Base-by-base conservation (phyloP, 176 grass and related monocot species). In the Carex kokanica region DNA sequence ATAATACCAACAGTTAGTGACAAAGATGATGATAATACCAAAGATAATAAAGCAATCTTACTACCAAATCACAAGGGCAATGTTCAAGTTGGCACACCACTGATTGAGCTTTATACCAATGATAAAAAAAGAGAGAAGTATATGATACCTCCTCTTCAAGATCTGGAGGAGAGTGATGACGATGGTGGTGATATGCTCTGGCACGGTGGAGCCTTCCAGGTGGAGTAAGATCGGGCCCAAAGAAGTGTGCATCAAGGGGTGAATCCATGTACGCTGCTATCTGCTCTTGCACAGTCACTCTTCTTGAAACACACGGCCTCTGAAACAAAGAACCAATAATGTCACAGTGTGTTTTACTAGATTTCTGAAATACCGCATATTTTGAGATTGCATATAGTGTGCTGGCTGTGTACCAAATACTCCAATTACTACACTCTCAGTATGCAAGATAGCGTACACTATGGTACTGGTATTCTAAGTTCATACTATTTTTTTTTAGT, bases 141-240 rank as follows among this genome's bases (percentile, higher is more conserved):
- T 13, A 27, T 9, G 8, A 54, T 89, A 93, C 88, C 88, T 92
- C 96, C 58, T 95, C 89, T 82, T 98, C 90, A 5, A 87, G 63
- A 25, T 89, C 91, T 27, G 60, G 69, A 24, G 84, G 84, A 18
- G 84, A 62, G 78, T 89, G 86, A 63, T 60, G 65, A 49, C 78
- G 87, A 23, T 85, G 5, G 86, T 65, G 0, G 83, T 87, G 58
- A 89, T 94, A 88, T 87, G 85, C 85, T 94, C 92, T 81, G 27
- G 87, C 87, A 89, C 90, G 79, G 89, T 91, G 58, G 40, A 82
- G 61, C 85, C 92, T 91, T 23, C 80, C 43, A 68, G 80, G 80
- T 51, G 87, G 82, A 8, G 83, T 70, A 2, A 82, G 78, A 49
- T 78, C 78, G 1, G 87, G 18, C 73, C 92, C 83, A 83, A 87